Base-by-base conservation (phyloP, 176 grass and related monocot genomes). In the Oryza meridionalis region DNA sequence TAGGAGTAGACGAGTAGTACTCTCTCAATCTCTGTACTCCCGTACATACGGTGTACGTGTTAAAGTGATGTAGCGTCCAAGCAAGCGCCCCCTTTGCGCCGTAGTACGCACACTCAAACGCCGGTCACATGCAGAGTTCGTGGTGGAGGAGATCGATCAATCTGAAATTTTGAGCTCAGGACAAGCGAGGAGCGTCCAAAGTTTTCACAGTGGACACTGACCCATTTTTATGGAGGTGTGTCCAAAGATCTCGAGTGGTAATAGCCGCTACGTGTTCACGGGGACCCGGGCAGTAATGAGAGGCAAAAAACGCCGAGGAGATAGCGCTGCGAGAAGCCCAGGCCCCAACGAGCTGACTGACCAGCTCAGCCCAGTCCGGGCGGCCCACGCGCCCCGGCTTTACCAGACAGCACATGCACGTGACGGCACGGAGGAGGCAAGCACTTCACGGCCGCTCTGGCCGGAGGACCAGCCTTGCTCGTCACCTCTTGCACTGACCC, bases 371-470 rank as follows among this genome's bases (percentile, higher is more conserved):
- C 55, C 67, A 85, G 70, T 5, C 17, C 53, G 16, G 3, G 32
- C 17, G 59, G 69, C 59, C 77, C 17, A 44, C 44, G 15, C 69
- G 62, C 71, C 63, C 26, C 40, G 46, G 11, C 71, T 69, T 76
- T 87, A 25, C 63, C 37, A 72, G 76, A 58, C 66, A 82, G 66
- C 43, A 51, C 55, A 61, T 6, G 78, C 73, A 86, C 78, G 78
- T 59, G 83, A 90, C 59, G 73, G 73, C 66, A 77, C 32, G 72
- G 73, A 51, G 88, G 88, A 86, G 83, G 83, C 88, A 86, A 24
- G 13, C 8, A 2, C n/a, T 24, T 62, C 58, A 55, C 65, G 38
- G 11, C 46, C 67, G 42, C 75, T 7, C 75, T 22, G 51, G 17
- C 75, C 7, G 53, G 10, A 58, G 61, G 45, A 59, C 62, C 77